These are phyloP conservation scores for Boletales sp. DNA, from an alignment of 768 basidiomycete species.

Conservation along the genomic window DNA sequence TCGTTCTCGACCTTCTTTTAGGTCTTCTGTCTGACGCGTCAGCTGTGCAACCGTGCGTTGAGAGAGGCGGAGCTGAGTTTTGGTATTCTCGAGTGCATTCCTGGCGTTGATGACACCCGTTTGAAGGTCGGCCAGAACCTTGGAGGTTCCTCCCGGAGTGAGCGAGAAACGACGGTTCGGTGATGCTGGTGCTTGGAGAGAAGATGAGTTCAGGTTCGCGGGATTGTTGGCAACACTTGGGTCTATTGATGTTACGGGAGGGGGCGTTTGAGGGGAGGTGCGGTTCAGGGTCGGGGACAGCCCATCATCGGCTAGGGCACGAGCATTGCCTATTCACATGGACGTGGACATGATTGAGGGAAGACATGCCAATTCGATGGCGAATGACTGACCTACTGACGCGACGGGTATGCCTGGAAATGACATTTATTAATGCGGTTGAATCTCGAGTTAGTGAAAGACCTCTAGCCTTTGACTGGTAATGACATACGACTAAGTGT, in stretches of 20 bases:
- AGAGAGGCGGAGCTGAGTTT: conserved; percentile 72
- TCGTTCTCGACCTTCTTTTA: conserved; percentile 84
- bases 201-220: conserved; percentile 29
- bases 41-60: conserved; percentile 82
- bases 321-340: conserved; percentile 65
- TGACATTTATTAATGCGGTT: conserved; percentile 21
- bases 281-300: conserved; percentile 33
- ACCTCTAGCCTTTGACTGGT: conserved; percentile 16
- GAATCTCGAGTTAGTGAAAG: conserved; percentile 18
- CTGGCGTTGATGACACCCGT: conserved; percentile 75
- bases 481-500: conserved; percentile 70
- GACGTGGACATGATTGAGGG: conserved; percentile 18
- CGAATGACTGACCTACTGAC: conserved; percentile 60
- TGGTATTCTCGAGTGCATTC: conserved; percentile 83
- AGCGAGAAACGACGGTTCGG: conserved; percentile 59
- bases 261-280: conserved; percentile 29
- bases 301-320: conserved; percentile 76
- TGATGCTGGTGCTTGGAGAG: conserved; percentile 42
- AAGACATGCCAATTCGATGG: conserved; percentile 3
- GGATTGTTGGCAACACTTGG: conserved; percentile 26
- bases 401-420: conserved; percentile 69
- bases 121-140: conserved; percentile 85
- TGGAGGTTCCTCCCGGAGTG: conserved; percentile 78
- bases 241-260: conserved; percentile 35
- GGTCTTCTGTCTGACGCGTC: conserved; percentile 81